Evolutionary conservation across 2,329 filamentous ascomycete species (phyloP).

Genomic region (Anisogramma anomala): DNA sequence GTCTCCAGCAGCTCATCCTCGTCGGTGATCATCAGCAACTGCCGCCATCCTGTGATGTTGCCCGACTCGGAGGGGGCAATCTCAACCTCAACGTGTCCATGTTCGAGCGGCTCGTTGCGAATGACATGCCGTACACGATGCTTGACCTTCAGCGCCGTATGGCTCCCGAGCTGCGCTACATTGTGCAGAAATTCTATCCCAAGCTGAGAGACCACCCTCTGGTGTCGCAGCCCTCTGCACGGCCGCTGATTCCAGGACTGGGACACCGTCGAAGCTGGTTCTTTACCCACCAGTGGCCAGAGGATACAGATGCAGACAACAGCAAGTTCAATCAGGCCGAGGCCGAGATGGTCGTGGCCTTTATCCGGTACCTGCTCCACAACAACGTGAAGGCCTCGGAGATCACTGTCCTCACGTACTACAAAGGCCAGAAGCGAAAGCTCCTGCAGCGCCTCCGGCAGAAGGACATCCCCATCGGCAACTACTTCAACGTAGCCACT

Average conservation of each 20-base stretch:
- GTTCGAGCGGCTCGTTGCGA: constrained; percentile 66
- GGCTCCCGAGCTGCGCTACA: constrained; percentile 32
- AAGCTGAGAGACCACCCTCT: constrained; percentile 32
- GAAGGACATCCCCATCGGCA: constrained; percentile 20
- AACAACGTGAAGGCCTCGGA: constrained; percentile 49
- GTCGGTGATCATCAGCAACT: constrained; percentile 76
- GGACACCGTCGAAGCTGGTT: constrained; percentile 26
- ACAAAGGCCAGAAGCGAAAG: constrained; percentile 67
- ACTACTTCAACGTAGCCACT: constrained; percentile 53
- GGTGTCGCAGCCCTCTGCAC: constrained; percentile 23
- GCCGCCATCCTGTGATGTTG: constrained; percentile 54
- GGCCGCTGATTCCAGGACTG: constrained; percentile 36
- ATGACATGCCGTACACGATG: constrained; percentile 50
- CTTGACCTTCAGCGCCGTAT: constrained; percentile 57
- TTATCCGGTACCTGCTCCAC: constrained; percentile 59
- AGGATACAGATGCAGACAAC: constrained; percentile 49
- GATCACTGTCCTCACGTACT: constrained; percentile 79
- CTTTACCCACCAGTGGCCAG: constrained; percentile 45
- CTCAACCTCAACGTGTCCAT: constrained; percentile 63
- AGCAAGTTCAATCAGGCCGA: constrained; percentile 62
- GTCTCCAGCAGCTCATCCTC: constrained; percentile 41
- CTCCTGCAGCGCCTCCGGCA: constrained; percentile 40
- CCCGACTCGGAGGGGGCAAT: constrained; percentile 45
- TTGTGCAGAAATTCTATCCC: constrained; percentile 38
- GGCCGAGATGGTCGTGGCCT: constrained; percentile 62